phyloP scores from a whole-genome alignment of 1,284 basidiomycete species.

The Puccinia triticina region DNA sequence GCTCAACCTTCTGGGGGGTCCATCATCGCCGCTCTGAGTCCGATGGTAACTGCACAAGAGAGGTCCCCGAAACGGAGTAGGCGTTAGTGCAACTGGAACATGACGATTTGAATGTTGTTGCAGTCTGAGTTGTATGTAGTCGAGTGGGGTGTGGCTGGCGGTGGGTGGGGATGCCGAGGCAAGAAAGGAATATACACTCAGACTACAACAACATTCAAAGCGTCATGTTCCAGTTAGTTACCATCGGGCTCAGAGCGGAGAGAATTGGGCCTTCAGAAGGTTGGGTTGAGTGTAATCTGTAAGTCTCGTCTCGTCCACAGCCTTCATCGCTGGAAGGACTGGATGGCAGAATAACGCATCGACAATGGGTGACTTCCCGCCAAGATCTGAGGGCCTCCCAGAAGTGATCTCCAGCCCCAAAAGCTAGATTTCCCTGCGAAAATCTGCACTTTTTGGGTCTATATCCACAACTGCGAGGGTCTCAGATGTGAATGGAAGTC shows the following conservation, averaged over 20 bases:
- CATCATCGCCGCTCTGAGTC: conserved; percentile 15
- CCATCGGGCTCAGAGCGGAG: conserved; percentile 25
- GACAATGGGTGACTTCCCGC: no score
- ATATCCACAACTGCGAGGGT: no score
- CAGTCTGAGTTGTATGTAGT: conserved; percentile 28
- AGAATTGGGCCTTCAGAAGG: conserved; percentile 14
- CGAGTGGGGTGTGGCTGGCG: conserved; percentile 16
- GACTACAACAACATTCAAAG: conserved; percentile 33
- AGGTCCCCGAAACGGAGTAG: conserved; percentile 39
- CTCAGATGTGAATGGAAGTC: no score
- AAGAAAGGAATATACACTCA: conserved; percentile 38
- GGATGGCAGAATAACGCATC: conserved; percentile 18
- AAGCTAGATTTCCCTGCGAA: no score
- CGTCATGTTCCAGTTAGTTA: conserved; percentile 36
- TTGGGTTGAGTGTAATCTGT: conserved; percentile 16
- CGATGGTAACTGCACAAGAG: conserved; percentile 25
- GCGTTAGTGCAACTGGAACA: conserved; percentile 33
- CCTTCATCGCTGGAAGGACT: conserved; percentile 9
- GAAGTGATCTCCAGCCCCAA: no score
- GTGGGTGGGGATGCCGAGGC: conserved; percentile 33
- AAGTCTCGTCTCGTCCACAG: conserved; percentile 19
- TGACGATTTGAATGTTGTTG: conserved; percentile 39
- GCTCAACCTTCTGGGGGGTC: conserved; percentile 25
- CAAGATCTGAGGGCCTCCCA: no score
- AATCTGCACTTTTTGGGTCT: no score